Percentiles rank a stretch among this genome's conserved stretches.
Evolutionary conservation across 352 stramenopile species (phyloP).

Genomic region (Pythium aquatile): DNA sequence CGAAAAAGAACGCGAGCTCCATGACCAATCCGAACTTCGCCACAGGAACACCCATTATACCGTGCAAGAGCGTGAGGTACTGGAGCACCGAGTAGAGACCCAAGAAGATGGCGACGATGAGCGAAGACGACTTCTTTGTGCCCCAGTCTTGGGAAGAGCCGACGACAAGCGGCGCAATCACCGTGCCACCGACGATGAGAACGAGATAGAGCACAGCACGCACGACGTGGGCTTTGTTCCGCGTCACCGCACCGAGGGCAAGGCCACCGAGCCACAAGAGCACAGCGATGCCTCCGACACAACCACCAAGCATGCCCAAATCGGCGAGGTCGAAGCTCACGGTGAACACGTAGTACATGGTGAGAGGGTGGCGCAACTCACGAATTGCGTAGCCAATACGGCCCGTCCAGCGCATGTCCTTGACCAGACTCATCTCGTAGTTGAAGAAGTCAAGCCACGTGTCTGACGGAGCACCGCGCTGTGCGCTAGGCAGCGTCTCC

Average conservation of each 20-base stretch:
- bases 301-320: slow-evolving; percentile 55
- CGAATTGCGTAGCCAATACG: slow-evolving; percentile 72
- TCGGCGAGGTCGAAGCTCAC: slow-evolving; percentile 69
- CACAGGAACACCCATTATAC: slow-evolving; percentile 56
- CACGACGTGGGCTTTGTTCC: slow-evolving; percentile 59
- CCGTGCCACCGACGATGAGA: slow-evolving; percentile 57
- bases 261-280: slow-evolving; percentile 71
- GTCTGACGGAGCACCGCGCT: slow-evolving; percentile 36
- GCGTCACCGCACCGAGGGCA: slow-evolving; percentile 39
- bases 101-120: slow-evolving; percentile 68
- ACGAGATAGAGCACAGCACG: slow-evolving; percentile 71
- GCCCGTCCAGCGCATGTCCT: slow-evolving; percentile 55
- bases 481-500: slow-evolving; percentile 46
- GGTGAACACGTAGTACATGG: slow-evolving; percentile 85
- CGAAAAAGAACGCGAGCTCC: slow-evolving; percentile 86
- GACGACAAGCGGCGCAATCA: slow-evolving; percentile 53
- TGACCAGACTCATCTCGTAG: slow-evolving; percentile 72
- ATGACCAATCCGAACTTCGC: slow-evolving; percentile 66
- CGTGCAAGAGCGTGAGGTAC: slow-evolving; percentile 75
- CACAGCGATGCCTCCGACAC: slow-evolving; percentile 55
- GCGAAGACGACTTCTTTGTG: slow-evolving; percentile 63
- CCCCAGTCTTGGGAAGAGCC: slow-evolving; percentile 66
- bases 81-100: slow-evolving; percentile 75
- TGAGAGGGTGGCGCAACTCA: slow-evolving; percentile 72
- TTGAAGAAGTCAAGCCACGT: slow-evolving; percentile 80